Evolutionary conservation across 2,329 filamentous ascomycete genomes (phyloP).

Genomic region (Zelopaecilomyces penicillatus): DNA sequence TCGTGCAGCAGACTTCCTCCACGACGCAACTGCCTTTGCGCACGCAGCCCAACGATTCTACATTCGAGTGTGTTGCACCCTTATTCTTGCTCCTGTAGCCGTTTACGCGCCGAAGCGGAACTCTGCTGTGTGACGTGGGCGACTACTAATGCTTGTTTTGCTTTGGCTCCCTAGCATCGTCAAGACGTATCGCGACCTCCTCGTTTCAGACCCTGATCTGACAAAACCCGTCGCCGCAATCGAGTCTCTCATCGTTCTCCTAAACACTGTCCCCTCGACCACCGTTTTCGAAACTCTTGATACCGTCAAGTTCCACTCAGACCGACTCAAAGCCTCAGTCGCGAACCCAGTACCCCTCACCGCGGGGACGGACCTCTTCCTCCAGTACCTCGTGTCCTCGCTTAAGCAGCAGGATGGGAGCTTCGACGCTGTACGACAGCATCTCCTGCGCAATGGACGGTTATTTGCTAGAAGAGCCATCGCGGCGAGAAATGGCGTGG

Average conservation of each 20-base stretch:
- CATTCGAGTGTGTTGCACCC: conserved; percentile 25
- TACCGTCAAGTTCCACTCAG: conserved; percentile 68
- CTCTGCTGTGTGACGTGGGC: neutral
- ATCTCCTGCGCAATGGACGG: conserved; percentile 77
- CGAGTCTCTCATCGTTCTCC: conserved; percentile 79
- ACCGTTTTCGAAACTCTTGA: conserved; percentile 94
- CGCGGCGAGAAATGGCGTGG: conserved; percentile 75
- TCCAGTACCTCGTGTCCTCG: conserved; percentile 79
- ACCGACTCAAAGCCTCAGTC: conserved; percentile 67
- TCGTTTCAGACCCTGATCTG: conserved; percentile 64
- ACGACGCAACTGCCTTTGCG: conserved; percentile 15
- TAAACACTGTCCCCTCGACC: conserved; percentile 68
- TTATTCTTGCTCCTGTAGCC: neutral
- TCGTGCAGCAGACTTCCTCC: neutral
- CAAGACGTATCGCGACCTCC: conserved; percentile 44
- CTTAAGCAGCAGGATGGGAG: conserved; percentile 46
- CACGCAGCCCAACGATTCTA: conserved; percentile 14
- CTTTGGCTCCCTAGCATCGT: conserved; percentile 41
- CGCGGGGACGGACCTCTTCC: conserved; percentile 91
- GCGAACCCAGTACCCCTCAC: conserved; percentile 86
- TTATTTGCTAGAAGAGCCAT: conserved; percentile 84
- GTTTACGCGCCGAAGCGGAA: neutral
- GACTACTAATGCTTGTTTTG: neutral
- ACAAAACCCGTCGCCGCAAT: conserved; percentile 96
- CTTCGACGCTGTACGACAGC: conserved; percentile 75